Evolutionary conservation across 192 early-diverging fungal species (phyloP).

Genomic region (Backusella tuberculispora): DNA sequence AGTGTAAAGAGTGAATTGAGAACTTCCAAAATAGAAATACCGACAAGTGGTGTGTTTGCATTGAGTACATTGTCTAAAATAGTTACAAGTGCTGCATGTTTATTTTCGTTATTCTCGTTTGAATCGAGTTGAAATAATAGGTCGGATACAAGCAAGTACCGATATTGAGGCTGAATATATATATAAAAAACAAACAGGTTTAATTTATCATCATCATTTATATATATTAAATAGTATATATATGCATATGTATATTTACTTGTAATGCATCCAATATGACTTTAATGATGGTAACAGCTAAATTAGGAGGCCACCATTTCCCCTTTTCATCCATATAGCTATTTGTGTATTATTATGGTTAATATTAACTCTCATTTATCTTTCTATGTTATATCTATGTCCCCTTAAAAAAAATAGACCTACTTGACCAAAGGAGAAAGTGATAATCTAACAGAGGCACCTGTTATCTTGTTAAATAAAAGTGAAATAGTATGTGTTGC

Average conservation of each 20-base stretch:
- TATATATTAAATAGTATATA: constrained; percentile 20
- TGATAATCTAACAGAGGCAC: constrained; percentile 23
- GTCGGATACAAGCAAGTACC: constrained; percentile 54
- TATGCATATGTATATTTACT: constrained; percentile 27
- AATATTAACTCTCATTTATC: not conserved
- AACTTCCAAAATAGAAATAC: constrained; percentile 57
- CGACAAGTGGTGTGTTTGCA: constrained; percentile 46
- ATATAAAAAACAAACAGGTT: constrained; percentile 17
- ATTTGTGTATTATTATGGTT: not conserved
- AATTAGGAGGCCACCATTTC: constrained; percentile 39
- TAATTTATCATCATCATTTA: not conserved
- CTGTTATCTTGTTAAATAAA: constrained; percentile 24
- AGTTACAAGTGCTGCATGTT: constrained; percentile 47
- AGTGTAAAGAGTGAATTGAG: constrained; percentile 50
- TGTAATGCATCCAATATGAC: constrained; percentile 39
- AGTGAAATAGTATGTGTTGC: constrained; percentile 7
- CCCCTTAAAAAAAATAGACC: not conserved
- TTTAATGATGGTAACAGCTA: constrained; percentile 35
- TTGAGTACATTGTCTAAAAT: constrained; percentile 49
- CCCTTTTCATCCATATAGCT: constrained; percentile 38
- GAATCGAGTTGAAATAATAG: constrained; percentile 47
- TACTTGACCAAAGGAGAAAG: constrained; percentile 30
- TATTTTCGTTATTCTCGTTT: constrained; percentile 22
- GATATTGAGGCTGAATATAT: constrained; percentile 45
- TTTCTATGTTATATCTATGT: too few species aligned